A percentile compares a stretch with the other conserved stretches of the same genome.
These are phyloP conservation scores for Metarhizium robertsii DNA, from an alignment of 2,329 filamentous ascomycete genomes.

Conservation along the genomic window DNA sequence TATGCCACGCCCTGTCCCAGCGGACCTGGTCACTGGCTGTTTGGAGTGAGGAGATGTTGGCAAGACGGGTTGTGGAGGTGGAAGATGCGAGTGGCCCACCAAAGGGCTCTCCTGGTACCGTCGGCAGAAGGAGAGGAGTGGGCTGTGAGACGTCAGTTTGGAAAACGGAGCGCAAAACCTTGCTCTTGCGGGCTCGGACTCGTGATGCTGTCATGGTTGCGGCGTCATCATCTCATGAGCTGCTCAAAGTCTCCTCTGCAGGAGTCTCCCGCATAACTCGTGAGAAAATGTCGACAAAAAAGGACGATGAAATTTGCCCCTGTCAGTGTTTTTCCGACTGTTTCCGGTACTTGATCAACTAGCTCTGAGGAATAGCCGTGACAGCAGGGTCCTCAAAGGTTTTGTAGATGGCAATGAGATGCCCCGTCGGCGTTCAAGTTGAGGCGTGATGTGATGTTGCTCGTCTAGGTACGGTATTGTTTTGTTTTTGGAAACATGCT, in stretches of 20 bases:
- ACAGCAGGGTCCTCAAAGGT: neutral
- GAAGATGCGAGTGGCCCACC: constrained; percentile 26
- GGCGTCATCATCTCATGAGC: neutral
- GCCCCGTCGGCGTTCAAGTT: neutral
- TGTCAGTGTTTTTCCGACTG: neutral
- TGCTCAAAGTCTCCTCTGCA: neutral
- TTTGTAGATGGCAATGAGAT: neutral
- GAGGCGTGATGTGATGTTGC: neutral
- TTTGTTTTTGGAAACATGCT: neutral
- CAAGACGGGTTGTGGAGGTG: constrained; percentile 1
- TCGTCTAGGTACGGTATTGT: neutral
- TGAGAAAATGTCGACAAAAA: neutral
- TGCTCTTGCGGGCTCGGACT: constrained; percentile 37
- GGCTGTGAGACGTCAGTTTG: constrained; percentile 40
- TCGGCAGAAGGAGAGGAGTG: constrained; percentile 32
- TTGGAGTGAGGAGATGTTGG: constrained; percentile 10
- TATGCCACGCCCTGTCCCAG: constrained; percentile 55
- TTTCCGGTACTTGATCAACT: neutral
- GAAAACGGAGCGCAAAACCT: constrained; percentile 48
- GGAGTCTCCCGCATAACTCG: neutral
- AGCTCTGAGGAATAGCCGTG: neutral
- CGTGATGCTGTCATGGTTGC: constrained; percentile 29
- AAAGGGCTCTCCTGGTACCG: constrained; percentile 36
- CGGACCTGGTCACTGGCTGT: constrained; percentile 39
- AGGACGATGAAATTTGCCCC: neutral